Evolutionary conservation across 257 asterid genomes (phyloP).

Genomic region (Forsythia viridissima): DNA sequence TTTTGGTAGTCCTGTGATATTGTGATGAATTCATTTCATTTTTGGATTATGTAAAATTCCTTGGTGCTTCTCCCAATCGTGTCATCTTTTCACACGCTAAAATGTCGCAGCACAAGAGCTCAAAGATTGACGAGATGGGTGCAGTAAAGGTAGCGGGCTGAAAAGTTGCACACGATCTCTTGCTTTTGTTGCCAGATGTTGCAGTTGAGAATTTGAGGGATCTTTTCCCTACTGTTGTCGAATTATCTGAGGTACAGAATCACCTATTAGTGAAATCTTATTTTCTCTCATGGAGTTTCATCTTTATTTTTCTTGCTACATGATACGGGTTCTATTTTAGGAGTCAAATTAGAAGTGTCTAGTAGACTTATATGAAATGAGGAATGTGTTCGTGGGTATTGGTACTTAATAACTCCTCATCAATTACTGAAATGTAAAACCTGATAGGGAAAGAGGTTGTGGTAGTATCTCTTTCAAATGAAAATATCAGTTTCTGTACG

Average conservation of each 20-base stretch:
- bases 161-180: constrained; percentile 48
- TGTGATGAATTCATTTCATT: neutral
- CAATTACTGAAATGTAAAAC: neutral
- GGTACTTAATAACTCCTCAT: neutral
- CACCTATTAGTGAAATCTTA: constrained; percentile 33
- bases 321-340: constrained; percentile 5
- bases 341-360: constrained; percentile 21
- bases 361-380: constrained; percentile 19
- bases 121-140: constrained; percentile 89
- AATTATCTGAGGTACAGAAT: constrained; percentile 65
- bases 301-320: constrained; percentile 20
- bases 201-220: constrained; percentile 66
- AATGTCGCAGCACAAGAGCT: constrained; percentile 88
- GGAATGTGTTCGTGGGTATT: constrained; percentile 22
- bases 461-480: neutral
- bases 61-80: constrained; percentile 18
- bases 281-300: constrained; percentile 26
- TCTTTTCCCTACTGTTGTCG: constrained; percentile 51
- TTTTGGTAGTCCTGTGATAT: constrained; percentile 21
- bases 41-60: constrained; percentile 13
- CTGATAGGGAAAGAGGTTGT: neutral
- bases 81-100: constrained; percentile 33
- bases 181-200: constrained; percentile 59
- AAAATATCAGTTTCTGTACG: neutral
- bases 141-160: constrained; percentile 90